Evolutionary conservation across 352 stramenopile species (phyloP).

Genomic region (Phytophthora palmivora): DNA sequence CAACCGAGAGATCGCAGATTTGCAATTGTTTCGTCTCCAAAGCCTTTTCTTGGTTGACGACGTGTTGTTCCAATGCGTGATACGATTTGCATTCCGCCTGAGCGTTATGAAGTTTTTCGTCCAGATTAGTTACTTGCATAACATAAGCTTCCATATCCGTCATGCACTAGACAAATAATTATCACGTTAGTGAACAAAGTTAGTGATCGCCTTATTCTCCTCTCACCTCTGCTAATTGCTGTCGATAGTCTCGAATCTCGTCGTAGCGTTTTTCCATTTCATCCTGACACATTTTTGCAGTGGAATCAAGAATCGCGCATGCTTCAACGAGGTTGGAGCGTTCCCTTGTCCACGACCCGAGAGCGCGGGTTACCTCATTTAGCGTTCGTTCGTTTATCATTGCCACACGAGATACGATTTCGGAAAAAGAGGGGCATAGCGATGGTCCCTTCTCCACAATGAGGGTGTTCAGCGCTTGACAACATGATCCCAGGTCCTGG

Average conservation of each 20-base stretch:
- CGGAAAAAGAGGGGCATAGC: constrained; percentile 24
- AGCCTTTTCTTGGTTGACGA: constrained; percentile 11
- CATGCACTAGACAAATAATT: constrained; percentile 15
- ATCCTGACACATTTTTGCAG: constrained; percentile 37
- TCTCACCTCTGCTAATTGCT: constrained; percentile 39
- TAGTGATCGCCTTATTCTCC: not conserved
- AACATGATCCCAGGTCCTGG: constrained; percentile 28
- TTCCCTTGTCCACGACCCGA: constrained; percentile 52
- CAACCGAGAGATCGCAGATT: constrained; percentile 37
- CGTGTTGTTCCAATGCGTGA: constrained; percentile 35
- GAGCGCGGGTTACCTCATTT: constrained; percentile 13
- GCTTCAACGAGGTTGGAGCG: constrained; percentile 40
- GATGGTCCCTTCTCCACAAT: constrained; percentile 2
- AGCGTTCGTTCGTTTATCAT: constrained; percentile 20
- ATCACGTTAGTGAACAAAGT: constrained; percentile 6
- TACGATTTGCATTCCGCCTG: constrained; percentile 28
- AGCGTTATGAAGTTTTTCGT: constrained; percentile 34
- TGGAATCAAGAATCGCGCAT: constrained; percentile 40
- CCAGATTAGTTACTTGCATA: constrained; percentile 27
- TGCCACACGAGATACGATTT: constrained; percentile 17
- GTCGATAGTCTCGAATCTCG: constrained; percentile 26
- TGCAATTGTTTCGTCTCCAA: constrained; percentile 17
- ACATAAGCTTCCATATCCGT: constrained; percentile 30
- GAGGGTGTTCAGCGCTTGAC: constrained; percentile 26
- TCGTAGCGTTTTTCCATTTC: constrained; percentile 51